Percentiles rank a stretch among this genome's conserved stretches.
Evolutionary conservation across 768 basidiomycete species (phyloP).

Genomic region (Lepiota subincarnata): DNA sequence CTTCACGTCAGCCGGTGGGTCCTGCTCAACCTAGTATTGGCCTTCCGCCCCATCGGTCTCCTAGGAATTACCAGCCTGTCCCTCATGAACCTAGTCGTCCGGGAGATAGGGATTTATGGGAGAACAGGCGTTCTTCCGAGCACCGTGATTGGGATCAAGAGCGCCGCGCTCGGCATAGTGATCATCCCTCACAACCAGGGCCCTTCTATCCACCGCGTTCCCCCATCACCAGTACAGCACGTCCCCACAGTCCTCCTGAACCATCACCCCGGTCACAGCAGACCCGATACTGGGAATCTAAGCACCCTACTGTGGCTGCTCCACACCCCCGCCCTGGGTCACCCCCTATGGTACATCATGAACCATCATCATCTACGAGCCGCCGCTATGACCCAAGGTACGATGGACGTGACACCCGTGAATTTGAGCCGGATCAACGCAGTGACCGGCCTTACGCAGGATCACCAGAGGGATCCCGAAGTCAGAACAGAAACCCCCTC

Average conservation of each 20-base stretch:
- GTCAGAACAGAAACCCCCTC: constrained; percentile 26
- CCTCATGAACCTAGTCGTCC: constrained; percentile 46
- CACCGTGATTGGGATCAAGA: constrained; percentile 49
- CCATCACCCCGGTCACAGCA: constrained; percentile 57
- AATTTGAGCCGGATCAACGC: constrained; percentile 38
- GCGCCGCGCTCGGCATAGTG: constrained; percentile 38
- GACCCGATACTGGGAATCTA: constrained; percentile 59
- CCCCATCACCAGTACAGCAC: constrained; percentile 27
- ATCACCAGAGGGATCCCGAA: constrained; percentile 43
- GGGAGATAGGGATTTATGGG: constrained; percentile 57
- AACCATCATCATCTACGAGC: constrained; percentile 28
- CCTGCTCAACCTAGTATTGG: constrained; percentile 44
- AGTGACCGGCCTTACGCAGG: constrained; percentile 32
- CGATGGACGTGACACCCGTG: constrained; percentile 46
- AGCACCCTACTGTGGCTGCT: constrained; percentile 37
- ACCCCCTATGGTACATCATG: constrained; percentile 28
- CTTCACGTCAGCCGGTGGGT: constrained; percentile 46
- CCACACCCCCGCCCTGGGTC: constrained; percentile 25
- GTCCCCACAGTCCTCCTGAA: constrained; percentile 50
- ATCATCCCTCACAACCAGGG: constrained; percentile 28
- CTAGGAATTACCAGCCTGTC: constrained; percentile 48
- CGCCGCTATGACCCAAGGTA: constrained; percentile 65
- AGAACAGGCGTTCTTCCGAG: constrained; percentile 38
- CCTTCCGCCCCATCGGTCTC: constrained; percentile 51
- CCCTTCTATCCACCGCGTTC: constrained; percentile 40